Conservation (phyloP, 345 rosid species). For the Salix exigua region DNA sequence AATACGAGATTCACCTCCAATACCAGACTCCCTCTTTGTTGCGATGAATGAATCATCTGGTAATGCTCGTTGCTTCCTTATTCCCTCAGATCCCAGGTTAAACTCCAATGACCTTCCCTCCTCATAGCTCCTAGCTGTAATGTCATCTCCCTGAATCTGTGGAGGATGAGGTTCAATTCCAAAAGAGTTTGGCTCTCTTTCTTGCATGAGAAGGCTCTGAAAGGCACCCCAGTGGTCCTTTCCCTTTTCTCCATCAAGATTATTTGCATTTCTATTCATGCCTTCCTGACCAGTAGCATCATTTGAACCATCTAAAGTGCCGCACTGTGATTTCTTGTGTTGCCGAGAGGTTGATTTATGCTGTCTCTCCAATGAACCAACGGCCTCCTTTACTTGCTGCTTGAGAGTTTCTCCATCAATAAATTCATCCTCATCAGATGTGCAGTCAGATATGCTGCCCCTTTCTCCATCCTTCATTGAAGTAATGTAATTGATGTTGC, state of each 20-base stretch:
- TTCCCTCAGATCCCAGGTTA: constrained; percentile 39
- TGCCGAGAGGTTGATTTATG: constrained; percentile 54
- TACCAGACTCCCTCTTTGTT: constrained; percentile 32
- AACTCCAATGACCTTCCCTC: constrained; percentile 29
- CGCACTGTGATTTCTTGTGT: constrained; percentile 42
- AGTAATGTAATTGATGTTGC: constrained; percentile 91
- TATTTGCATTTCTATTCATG: constrained; percentile 15
- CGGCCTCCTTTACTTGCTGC: constrained; percentile 82
- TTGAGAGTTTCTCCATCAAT: constrained; percentile 65
- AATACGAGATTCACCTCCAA: constrained; percentile 32
- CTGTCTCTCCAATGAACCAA: constrained; percentile 63
- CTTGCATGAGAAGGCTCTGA: constrained; percentile 74
- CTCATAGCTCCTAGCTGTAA: constrained; percentile 25
- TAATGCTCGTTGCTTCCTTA: constrained; percentile 38
- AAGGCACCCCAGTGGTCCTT: constrained; percentile 79
- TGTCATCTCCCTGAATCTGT: constrained; percentile 34
- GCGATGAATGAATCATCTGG: constrained; percentile 59
- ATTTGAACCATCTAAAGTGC: constrained; percentile 11
- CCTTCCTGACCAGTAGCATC: constrained; percentile 32
- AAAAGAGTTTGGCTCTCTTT: constrained; percentile 41
- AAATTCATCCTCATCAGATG: constrained; percentile 58
- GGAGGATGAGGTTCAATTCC: constrained; percentile 30
- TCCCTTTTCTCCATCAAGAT: constrained; percentile 39
- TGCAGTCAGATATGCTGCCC: constrained; percentile 48
- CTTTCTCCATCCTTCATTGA: constrained; percentile 67